Evolutionary conservation across 306 rosid species (phyloP).

Genomic region (Dicorynia guianensis): DNA sequence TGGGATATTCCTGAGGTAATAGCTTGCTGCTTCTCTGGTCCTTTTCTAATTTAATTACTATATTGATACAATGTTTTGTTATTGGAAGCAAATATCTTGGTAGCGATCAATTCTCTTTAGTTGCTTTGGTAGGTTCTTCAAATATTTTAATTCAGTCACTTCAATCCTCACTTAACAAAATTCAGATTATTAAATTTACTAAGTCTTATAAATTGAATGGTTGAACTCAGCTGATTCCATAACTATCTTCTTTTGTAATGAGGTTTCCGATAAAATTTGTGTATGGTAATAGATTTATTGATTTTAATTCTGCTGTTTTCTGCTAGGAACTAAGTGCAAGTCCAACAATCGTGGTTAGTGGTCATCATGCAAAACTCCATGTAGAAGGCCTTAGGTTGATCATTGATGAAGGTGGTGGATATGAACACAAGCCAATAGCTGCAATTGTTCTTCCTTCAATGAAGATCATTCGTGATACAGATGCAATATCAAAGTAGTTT

Average conservation of each 20-base stretch:
- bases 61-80: neutral
- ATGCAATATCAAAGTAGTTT: slow-evolving; percentile 53
- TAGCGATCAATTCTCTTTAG: neutral
- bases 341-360: slow-evolving; percentile 74
- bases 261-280: too few relatives aligned
- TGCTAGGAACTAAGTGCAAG: slow-evolving; percentile 63
- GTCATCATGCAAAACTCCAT: slow-evolving; percentile 88
- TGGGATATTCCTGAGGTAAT: slow-evolving; percentile 87
- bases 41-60: neutral
- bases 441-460: slow-evolving; percentile 80
- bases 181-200: too few relatives aligned
- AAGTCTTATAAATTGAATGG: too few relatives aligned
- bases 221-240: too few relatives aligned
- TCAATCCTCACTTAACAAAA: too few relatives aligned
- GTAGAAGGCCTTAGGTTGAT: slow-evolving; percentile 76
- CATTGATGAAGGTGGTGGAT: slow-evolving; percentile 87
- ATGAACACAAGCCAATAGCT: slow-evolving; percentile 64
- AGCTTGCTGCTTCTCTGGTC: slow-evolving; percentile 23
- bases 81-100: slow-evolving; percentile 8
- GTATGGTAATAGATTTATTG: too few relatives aligned
- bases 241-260: too few relatives aligned
- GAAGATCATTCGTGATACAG: slow-evolving; percentile 78
- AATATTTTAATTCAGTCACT: neutral
- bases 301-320: slow-evolving; percentile 13
- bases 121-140: slow-evolving; percentile 13